phyloP scores from a whole-genome alignment of 2,329 filamentous ascomycete genomes.

The Calonectria pteridis region DNA sequence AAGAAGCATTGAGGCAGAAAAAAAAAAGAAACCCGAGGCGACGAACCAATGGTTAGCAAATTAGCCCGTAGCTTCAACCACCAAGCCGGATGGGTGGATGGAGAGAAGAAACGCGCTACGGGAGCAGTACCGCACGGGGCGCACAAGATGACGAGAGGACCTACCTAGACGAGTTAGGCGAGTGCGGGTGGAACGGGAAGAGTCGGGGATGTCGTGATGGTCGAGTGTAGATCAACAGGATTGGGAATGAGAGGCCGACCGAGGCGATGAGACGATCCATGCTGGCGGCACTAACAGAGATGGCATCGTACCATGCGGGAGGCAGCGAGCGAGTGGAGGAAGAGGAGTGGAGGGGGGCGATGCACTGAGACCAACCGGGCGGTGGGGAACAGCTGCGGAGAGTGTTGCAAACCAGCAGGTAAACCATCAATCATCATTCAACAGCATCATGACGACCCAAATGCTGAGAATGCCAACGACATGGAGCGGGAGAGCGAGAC shows the following conservation, averaged over 20 bases:
- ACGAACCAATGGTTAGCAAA: not conserved
- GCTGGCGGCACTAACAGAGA: not conserved
- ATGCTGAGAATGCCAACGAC: not conserved
- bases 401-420: not conserved
- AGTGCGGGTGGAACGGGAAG: conserved; percentile 20
- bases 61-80: not conserved
- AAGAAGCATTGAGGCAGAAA: conserved; percentile 11
- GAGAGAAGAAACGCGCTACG: conserved; percentile 9
- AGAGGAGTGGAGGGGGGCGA: not conserved
- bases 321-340: not conserved
- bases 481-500: not conserved
- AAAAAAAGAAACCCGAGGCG: not conserved
- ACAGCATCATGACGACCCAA: not conserved
- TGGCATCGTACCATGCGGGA: not conserved
- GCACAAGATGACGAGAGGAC: not conserved
- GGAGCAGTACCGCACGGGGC: not conserved
- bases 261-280: not conserved
- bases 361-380: not conserved
- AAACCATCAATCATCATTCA: not conserved
- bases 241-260: not conserved
- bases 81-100: not conserved
- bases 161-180: conserved; percentile 25
- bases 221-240: conserved; percentile 15
- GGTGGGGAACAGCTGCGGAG: not conserved
- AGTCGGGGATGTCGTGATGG: conserved; percentile 18